Percentiles rank a stretch among this genome's conserved stretches.
These are phyloP conservation scores for Polytrichum formosum DNA, from an alignment of 225 moss, liverwort and hornwort genomes.

Conservation along the genomic window DNA sequence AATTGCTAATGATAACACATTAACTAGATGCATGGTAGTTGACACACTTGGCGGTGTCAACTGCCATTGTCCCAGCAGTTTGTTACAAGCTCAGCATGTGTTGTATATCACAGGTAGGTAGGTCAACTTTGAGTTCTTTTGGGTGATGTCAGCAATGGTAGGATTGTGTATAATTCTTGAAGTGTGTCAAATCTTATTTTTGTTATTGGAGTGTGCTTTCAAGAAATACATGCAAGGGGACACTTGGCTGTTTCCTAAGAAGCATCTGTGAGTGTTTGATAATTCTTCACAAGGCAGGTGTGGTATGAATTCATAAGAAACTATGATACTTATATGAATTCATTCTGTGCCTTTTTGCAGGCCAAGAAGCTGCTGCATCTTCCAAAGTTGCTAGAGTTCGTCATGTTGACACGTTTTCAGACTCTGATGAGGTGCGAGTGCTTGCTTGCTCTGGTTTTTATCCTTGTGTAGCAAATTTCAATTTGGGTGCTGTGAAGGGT, in stretches of 20 bases:
- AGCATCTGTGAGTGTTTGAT: no score
- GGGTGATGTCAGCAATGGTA: no score
- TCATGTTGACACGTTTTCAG: slow-evolving; percentile 83
- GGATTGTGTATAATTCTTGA: no score
- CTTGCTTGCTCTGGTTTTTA: slow-evolving; percentile 7
- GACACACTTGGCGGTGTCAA: not conserved
- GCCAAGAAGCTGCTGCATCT: slow-evolving; percentile 31
- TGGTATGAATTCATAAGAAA: no score
- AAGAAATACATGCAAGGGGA: no score
- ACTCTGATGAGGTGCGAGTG: slow-evolving; percentile 71
- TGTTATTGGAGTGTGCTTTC: no score
- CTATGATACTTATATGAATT: not conserved
- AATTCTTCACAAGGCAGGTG: no score
- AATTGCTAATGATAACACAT: slow-evolving; percentile 1
- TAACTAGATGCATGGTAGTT: not conserved
- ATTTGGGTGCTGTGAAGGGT: not conserved
- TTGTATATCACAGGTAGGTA: not conserved
- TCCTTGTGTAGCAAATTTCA: not conserved
- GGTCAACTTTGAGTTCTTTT: no score
- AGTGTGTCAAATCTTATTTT: no score
- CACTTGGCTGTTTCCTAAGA: no score
- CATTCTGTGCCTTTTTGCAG: slow-evolving; percentile 20
- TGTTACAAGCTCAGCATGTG: not conserved
- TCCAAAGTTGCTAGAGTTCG: slow-evolving; percentile 54
- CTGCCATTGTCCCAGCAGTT: not conserved